Base-by-base conservation (phyloP, 192 early-diverging fungal genomes). In the Umbelopsis vinacea region DNA sequence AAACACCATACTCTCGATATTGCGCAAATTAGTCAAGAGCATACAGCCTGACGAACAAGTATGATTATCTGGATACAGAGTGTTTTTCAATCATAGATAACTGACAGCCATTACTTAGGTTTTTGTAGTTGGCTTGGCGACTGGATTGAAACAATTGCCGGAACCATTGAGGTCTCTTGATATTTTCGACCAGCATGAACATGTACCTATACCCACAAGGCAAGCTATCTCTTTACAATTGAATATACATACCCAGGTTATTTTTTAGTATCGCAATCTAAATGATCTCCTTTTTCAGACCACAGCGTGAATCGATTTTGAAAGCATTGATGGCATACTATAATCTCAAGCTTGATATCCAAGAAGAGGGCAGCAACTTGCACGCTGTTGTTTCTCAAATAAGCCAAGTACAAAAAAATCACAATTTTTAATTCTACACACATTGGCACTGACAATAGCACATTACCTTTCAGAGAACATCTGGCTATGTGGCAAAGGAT, bases 401-500 rank as follows among this genome's bases (percentile, higher is more conserved):
- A n/a, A 60, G 69, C 50, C 66, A 66, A 50, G 69, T 79, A 47
- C 26, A 17, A 50, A 43, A 43, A 11, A 4, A 50, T 19, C n/a
- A 50, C 15, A 50, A 3, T 50, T 15, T 21, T 19, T 15, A 8
- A 50, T 21, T 1, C 48, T 50, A 17, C 5, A 17, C 5, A 15
- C 48, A 6, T 9, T 50, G n/a, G 10, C 17, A 46, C 46, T 46
- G 29, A 46, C 46, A 4, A 46, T 10, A 17, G n/a, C 15, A 50
- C 5, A 19, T 50, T 21, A 0, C 2, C 9, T 50, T 21, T 50
- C n/a, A 91, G 88, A 57, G 79, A 55, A 89, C 89, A 2, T 84
- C 89, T 0, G 89, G 90, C 21, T 92, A 84, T 71, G 81, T 89
- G 6, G 83, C 85, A 14, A 75, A 74, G 12, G 88, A 92, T 68